phyloP scores from a whole-genome alignment of 73 alveolate genomes.

The Uronychia binucleata region DNA sequence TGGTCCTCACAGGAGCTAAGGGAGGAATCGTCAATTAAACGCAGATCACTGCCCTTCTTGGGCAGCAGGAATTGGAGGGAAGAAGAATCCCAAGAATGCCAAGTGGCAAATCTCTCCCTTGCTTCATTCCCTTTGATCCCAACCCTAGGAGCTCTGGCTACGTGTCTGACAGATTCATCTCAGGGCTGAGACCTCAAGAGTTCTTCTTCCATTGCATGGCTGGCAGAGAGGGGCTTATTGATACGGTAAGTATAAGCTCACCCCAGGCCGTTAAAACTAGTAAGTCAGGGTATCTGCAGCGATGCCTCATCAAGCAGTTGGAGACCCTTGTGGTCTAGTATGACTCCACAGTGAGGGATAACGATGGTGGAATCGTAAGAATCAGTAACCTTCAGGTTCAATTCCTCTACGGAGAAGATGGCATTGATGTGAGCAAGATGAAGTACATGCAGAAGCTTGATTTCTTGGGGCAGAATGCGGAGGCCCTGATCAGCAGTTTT shows the following conservation, averaged over 20 bases:
- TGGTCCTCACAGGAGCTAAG: constrained; percentile 98
- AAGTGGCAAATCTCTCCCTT: constrained; percentile 95
- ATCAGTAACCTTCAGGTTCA: constrained; percentile 25
- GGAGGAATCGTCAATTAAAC: constrained; percentile 95
- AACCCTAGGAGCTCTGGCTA: constrained; percentile 97
- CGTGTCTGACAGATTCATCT: constrained; percentile 95
- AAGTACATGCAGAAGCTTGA: constrained; percentile 89
- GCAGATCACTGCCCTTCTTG: constrained; percentile 88
- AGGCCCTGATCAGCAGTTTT: constrained; percentile 40
- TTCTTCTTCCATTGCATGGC: constrained; percentile 97
- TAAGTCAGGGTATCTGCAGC: constrained; percentile 96
- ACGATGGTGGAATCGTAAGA: constrained; percentile 93
- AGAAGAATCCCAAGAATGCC: constrained; percentile 97
- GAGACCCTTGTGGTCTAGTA: constrained; percentile 92
- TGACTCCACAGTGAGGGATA: constrained; percentile 98
- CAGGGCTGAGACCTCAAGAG: constrained; percentile 98
- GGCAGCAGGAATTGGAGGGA: constrained; percentile 98
- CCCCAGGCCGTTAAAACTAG: constrained; percentile 99
- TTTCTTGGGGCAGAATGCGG: constrained; percentile 88
- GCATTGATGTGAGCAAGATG: constrained; percentile 89
- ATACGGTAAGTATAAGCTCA: too few relatives aligned
- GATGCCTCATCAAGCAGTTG: constrained; percentile 95
- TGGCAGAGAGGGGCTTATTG: constrained; percentile 99
- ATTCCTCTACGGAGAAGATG: constrained; percentile 98
- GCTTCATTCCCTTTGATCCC: constrained; percentile 95